Base-by-base conservation (phyloP, 1,284 basidiomycete species). In the Rhodotorula sp. region DNA sequence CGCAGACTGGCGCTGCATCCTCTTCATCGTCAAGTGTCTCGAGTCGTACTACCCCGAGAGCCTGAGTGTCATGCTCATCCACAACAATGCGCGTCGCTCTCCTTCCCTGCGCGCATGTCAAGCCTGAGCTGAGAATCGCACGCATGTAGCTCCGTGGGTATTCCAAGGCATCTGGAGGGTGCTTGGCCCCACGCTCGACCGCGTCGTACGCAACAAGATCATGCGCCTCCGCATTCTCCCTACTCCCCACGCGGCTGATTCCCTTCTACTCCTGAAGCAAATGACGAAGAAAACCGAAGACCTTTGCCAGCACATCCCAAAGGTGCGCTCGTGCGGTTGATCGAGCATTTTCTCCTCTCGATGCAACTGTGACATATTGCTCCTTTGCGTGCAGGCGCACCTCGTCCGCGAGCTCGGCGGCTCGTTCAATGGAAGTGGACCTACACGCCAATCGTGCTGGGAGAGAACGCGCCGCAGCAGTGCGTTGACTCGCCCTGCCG, bases 41-140 rank as follows among this genome's bases (percentile, higher is more conserved):
- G 80, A 82, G 67, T 79, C 80, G 8, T 82, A 82, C 76, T 82
- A 81, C 69, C 82, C 82, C 7, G 82, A 82, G 67, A 81, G 80
- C 29, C 79, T 83, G 34, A 79, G 77, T 46, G 79, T 76, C 56
- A 78, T 82, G 50, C 79, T 80, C 67, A 79, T 82, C 56, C 79
- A 82, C 77, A 79, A 80, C 22, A 81, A 66, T 71, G 6, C n/a
- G 70, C 8, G 3, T 8, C 21, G 27, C 22, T 27, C 25, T 36
- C 27, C 2, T 34, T n/a, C 19, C 8, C 32, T 44, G 32, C 29
- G 0, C 29, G 34, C 22, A 29, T 2, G 22, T 4, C n/a, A 3
- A 25, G 27, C 32, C 25, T 19, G 9, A 3, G 15, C 44, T 54
- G 56, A 75, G 44, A 74, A 69, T 72, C 80, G 15, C 74, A 78